These are phyloP conservation scores for Rhizophagus clarus DNA, from an alignment of 192 early-diverging fungal species.

Conservation along the genomic window DNA sequence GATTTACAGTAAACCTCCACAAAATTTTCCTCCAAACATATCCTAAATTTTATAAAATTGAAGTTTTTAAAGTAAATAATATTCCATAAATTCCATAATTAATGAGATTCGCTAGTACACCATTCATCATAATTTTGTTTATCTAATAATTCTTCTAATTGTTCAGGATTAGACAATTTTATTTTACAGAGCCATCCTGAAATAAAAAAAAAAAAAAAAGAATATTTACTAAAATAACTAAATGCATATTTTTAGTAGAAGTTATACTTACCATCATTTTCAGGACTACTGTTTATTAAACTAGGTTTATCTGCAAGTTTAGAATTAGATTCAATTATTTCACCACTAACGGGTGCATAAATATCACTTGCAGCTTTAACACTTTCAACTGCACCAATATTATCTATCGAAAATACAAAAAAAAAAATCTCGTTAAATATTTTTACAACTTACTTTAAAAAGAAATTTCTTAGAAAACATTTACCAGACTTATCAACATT, in stretches of 20 bases:
- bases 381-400: conserved; percentile 85
- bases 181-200: conserved; percentile 94
- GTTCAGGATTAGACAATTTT: conserved; percentile 65
- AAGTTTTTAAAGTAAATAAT: neutral
- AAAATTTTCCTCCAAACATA: neutral
- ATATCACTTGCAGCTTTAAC: conserved; percentile 96
- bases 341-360: conserved; percentile 83
- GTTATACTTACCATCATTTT: conserved; percentile 56
- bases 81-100: neutral
- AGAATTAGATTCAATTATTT: conserved; percentile 78
- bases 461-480: conserved; percentile 20
- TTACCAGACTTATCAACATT: conserved; percentile 66
- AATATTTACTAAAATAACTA: conserved; percentile 5
- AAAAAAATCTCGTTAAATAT: neutral
- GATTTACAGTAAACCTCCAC: too few relatives aligned
- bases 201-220: conserved; percentile 2
- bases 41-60: neutral
- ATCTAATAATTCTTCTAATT: conserved; percentile 75
- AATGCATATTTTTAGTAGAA: neutral
- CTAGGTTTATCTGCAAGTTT: conserved; percentile 66
- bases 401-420: conserved; percentile 41
- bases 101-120: conserved; percentile 37
- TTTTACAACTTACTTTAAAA: neutral
- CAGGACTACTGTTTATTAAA: conserved; percentile 78
- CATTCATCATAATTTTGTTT: conserved; percentile 68